These are phyloP conservation scores for Globisporangium ultimum DNA, from an alignment of 352 stramenopile genomes.

Conservation along the genomic window DNA sequence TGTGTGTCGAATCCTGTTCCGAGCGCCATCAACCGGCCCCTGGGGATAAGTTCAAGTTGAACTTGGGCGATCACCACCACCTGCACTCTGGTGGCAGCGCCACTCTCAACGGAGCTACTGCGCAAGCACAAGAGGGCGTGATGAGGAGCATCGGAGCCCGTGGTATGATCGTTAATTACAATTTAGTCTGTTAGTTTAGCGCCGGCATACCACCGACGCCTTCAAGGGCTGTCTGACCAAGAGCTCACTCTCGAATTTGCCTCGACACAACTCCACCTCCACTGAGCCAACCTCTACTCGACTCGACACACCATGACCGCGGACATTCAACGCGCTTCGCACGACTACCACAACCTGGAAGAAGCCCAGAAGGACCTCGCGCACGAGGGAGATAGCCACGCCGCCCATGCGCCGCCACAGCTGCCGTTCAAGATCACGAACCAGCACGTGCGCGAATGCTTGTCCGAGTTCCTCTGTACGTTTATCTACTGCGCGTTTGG, in stretches of 20 bases:
- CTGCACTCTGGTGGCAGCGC: no score
- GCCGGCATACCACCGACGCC: no score
- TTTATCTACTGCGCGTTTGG: slow-evolving; percentile 30
- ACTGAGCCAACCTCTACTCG: not conserved
- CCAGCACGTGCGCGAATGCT: slow-evolving; percentile 29
- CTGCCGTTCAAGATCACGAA: slow-evolving; percentile 23
- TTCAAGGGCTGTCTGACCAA: no score
- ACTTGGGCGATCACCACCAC: not conserved
- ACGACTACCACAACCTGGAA: slow-evolving; percentile 17
- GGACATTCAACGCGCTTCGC: slow-evolving; percentile 6
- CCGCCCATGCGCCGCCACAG: slow-evolving; percentile 4
- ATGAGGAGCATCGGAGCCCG: no score
- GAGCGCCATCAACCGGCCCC: not conserved
- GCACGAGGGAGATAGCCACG: not conserved
- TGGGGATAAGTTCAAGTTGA: not conserved
- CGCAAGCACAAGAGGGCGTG: no score
- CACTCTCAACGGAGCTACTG: not conserved
- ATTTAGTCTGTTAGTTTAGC: no score
- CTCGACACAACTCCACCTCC: not conserved
- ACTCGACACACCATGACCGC: not conserved
- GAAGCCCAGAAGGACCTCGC: slow-evolving; percentile 19
- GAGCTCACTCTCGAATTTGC: slow-evolving; percentile 8
- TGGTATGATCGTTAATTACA: no score
- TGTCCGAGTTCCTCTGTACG: slow-evolving; percentile 35
- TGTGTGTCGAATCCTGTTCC: no score